These are phyloP conservation scores for Pleurotus giganteus DNA, from an alignment of 768 basidiomycete species.

Conservation along the genomic window DNA sequence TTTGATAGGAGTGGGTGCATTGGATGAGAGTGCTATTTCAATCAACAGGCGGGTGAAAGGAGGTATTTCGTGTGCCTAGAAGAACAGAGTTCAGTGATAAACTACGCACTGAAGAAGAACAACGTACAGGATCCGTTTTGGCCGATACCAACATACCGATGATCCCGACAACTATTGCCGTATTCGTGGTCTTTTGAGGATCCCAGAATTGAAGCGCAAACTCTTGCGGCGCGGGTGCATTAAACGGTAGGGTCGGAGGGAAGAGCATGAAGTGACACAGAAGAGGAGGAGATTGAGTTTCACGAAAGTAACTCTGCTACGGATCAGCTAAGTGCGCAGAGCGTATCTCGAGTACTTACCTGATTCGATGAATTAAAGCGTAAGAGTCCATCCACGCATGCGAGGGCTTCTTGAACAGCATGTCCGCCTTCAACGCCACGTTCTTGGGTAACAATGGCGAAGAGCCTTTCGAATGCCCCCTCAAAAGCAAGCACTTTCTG, in stretches of 20 bases:
- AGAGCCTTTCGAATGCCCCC: conserved; percentile 94
- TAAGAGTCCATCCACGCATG: conserved; percentile 82
- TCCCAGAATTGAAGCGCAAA: conserved; percentile 98
- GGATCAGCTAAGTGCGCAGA: conserved; percentile 15
- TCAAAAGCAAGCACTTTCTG: conserved; percentile 97
- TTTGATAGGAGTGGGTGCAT: conserved; percentile 86
- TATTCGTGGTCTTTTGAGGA: conserved; percentile 82
- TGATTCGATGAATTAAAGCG: conserved; percentile 95
- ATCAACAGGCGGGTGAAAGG: conserved; percentile 74
- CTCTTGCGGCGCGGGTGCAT: conserved; percentile 71
- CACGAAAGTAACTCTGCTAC: conserved; percentile 90
- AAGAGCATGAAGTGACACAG: conserved; percentile 70
- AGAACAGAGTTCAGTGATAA: background rate
- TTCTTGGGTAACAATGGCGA: conserved; percentile 82
- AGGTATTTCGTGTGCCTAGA: conserved; percentile 54
- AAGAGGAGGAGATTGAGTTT: conserved; percentile 70
- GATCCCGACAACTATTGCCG: conserved; percentile 74
- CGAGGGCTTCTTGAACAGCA: conserved; percentile 81
- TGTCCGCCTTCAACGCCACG: conserved; percentile 91
- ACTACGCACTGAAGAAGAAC: background rate
- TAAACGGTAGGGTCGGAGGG: conserved; percentile 57
- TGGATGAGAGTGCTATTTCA: conserved; percentile 90
- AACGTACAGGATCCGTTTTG: conserved; percentile 58
- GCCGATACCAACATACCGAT: conserved; percentile 83
- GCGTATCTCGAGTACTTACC: conserved; percentile 39